Evolutionary conservation across 768 basidiomycete genomes (phyloP).

Genomic region (Lactarius hatsudake): DNA sequence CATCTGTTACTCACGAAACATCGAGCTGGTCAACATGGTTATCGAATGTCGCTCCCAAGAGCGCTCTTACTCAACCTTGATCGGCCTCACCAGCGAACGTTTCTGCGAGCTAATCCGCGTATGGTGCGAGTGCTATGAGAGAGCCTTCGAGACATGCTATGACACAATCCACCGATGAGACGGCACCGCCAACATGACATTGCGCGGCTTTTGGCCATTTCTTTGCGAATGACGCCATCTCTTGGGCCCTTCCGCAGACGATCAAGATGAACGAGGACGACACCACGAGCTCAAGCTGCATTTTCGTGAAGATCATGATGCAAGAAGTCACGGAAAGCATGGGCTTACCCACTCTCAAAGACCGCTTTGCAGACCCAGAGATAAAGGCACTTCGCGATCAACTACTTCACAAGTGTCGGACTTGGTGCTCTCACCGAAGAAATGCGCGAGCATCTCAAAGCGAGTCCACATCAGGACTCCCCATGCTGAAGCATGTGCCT

Average conservation of each 20-base stretch:
- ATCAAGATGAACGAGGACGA: constrained; percentile 97
- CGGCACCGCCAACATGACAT: constrained; percentile 97
- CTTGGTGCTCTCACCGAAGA: constrained; percentile 89
- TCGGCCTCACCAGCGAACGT: constrained; percentile 96
- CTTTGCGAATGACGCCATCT: constrained; percentile 81
- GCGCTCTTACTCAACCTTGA: constrained; percentile 95
- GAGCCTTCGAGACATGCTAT: constrained; percentile 87
- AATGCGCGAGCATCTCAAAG: constrained; percentile 95
- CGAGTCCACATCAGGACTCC: constrained; percentile 36
- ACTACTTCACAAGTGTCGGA: constrained; percentile 96
- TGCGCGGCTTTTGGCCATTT: constrained; percentile 95
- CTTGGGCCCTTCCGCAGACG: constrained; percentile 80
- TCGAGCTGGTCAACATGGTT: constrained; percentile 96
- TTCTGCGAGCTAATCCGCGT: constrained; percentile 94
- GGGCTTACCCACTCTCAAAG: constrained; percentile 83
- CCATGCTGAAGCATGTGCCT: constrained; percentile 9
- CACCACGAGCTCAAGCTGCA: constrained; percentile 92
- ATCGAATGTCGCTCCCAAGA: constrained; percentile 99
- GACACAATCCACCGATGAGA: constrained; percentile 95
- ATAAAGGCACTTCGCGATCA: constrained; percentile 81
- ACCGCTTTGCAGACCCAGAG: constrained; percentile 87
- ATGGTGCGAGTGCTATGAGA: constrained; percentile 89
- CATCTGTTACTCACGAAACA: constrained; percentile 3
- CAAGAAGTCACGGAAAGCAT: constrained; percentile 92
- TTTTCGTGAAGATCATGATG: constrained; percentile 96